These are phyloP conservation scores for Teunomyces lycoperdinae DNA, from an alignment of 805 yeast species.

Conservation along the genomic window DNA sequence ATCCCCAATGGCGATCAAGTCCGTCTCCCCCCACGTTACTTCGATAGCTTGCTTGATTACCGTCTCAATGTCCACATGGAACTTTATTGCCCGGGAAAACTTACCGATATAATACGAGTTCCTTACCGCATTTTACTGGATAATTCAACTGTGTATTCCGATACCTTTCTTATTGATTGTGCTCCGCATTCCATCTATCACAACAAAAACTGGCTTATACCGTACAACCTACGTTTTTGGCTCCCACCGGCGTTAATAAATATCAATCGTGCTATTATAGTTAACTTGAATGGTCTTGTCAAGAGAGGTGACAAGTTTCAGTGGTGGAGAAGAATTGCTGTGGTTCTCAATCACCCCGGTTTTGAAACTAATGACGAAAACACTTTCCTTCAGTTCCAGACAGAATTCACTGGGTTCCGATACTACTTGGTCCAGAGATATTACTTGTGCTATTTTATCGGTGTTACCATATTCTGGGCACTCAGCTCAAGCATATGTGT, in stretches of 20 bases:
- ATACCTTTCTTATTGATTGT: constrained; percentile 24
- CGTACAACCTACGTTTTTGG: constrained; percentile 37
- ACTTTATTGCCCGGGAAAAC: constrained; percentile 20
- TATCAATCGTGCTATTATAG: constrained; percentile 12
- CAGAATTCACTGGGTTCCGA: constrained; percentile 21
- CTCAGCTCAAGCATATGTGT: constrained; percentile 16
- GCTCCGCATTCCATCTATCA: constrained; percentile 28
- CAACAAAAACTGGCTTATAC: constrained; percentile 30
- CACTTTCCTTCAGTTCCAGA: constrained; percentile 15
- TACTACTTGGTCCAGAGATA: constrained; percentile 23
- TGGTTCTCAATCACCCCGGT: background rate
- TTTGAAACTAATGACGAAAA: constrained; percentile 7
- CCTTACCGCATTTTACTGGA: constrained; percentile 2
- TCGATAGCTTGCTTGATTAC: constrained; percentile 18
- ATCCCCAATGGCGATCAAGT: background rate
- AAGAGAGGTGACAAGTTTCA: constrained; percentile 5
- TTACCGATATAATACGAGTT: constrained; percentile 1
- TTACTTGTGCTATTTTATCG: constrained; percentile 16
- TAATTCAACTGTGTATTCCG: background rate
- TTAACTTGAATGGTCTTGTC: constrained; percentile 9
- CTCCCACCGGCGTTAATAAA: constrained; percentile 32
- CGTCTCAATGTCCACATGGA: constrained; percentile 19
- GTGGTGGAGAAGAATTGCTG: background rate
- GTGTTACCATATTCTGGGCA: constrained; percentile 19
- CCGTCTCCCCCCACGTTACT: background rate